Conservation (phyloP, 2,329 filamentous ascomycete species). For the Talaromyces sp. region DNA sequence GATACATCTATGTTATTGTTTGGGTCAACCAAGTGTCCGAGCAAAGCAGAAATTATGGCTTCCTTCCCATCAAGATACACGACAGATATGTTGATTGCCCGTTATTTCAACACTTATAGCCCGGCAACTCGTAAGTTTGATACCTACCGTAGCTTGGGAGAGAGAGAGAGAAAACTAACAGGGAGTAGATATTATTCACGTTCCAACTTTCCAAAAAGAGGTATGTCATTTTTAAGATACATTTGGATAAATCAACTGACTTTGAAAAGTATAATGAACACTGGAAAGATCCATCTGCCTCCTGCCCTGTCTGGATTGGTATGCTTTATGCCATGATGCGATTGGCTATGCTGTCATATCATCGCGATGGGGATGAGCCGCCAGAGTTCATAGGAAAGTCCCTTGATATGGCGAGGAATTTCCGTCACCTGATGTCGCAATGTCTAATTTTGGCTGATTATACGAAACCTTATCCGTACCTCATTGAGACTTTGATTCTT, state of each 20-base stretch:
- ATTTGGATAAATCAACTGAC: not conserved
- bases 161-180: not conserved
- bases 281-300: conserved; percentile 56
- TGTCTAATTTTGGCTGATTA: conserved; percentile 61
- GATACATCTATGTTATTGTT: conserved; percentile 73
- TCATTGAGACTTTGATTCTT: conserved; percentile 59
- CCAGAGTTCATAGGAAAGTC: conserved; percentile 58
- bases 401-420: conserved; percentile 41
- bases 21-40: conserved; percentile 64
- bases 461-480: conserved; percentile 55
- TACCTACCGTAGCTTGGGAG: not conserved
- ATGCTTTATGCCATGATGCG: conserved; percentile 63
- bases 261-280: conserved; percentile 54
- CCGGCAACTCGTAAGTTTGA: conserved; percentile 53
- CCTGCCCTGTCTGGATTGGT: conserved; percentile 57
- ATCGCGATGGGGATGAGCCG: conserved; percentile 58
- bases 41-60: conserved; percentile 71
- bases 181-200: conserved; percentile 63
- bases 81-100: conserved; percentile 77
- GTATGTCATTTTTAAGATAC: conserved; percentile 32
- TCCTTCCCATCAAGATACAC: conserved; percentile 75
- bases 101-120: conserved; percentile 84
- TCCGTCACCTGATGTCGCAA: conserved; percentile 56
- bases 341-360: conserved; percentile 59
- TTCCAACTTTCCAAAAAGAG: conserved; percentile 77